These are phyloP conservation scores for Bothriochloa decipiens DNA, from an alignment of 176 grass and related monocot genomes.

Conservation along the genomic window DNA sequence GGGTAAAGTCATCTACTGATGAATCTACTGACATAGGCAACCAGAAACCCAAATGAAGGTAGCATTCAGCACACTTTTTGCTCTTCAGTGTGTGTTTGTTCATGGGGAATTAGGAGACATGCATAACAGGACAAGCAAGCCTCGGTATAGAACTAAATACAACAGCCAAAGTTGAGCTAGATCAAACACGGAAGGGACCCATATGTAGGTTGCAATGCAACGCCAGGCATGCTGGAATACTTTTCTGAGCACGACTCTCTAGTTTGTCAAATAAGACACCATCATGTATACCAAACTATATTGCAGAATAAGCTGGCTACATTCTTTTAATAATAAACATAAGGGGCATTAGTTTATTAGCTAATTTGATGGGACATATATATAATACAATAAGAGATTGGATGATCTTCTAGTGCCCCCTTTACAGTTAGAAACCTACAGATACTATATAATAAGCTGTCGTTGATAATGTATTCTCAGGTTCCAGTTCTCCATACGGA, in stretches of 20 bases:
- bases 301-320: conserved; percentile 15
- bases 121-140: conserved; percentile 37
- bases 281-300: background rate
- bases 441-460: background rate
- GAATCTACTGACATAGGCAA: conserved; percentile 29
- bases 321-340: background rate
- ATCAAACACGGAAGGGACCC: conserved; percentile 26
- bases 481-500: conserved; percentile 23
- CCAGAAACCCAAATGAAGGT: conserved; percentile 17
- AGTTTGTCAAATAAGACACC: conserved; percentile 15
- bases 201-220: conserved; percentile 23
- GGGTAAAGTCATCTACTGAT: conserved; percentile 27
- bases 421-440: conserved; percentile 7
- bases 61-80: conserved; percentile 15
- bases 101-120: conserved; percentile 23
- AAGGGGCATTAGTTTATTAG: background rate
- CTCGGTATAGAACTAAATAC: conserved; percentile 33
- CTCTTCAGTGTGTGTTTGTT: conserved; percentile 19
- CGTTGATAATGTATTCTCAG: background rate
- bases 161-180: conserved; percentile 37
- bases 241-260: conserved; percentile 23
- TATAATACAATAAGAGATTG: too few species aligned
- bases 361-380: background rate
- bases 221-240: background rate
- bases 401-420: background rate